Conservation (phyloP, 2,329 filamentous ascomycete genomes). For the Cladosporium austrohemisphaericum region DNA sequence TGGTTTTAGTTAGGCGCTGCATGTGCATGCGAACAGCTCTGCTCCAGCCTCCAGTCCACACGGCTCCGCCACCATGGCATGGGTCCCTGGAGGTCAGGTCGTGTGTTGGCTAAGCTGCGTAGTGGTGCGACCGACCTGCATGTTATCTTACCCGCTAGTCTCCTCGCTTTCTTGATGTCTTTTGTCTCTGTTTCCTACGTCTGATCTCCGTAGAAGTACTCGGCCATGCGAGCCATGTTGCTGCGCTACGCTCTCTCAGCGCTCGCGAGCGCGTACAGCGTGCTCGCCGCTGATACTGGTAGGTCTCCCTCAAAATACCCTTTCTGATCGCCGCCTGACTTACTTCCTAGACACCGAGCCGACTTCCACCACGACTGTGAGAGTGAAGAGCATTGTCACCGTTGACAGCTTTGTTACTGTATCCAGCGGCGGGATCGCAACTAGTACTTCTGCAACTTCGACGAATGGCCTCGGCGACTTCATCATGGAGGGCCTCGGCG, state of each 20-base stretch:
- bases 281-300: background rate
- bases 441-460: background rate
- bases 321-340: too few species aligned
- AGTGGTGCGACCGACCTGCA: too few species aligned
- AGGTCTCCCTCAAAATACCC: background rate
- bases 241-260: background rate
- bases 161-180: too few species aligned
- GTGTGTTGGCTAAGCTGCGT: too few species aligned
- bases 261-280: background rate
- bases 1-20: background rate
- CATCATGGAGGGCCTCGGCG: slow-evolving; percentile 4
- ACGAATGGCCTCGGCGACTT: background rate
- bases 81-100: background rate
- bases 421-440: background rate
- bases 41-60: background rate
- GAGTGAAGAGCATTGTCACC: background rate
- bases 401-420: background rate
- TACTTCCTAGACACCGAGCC: background rate
- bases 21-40: too few species aligned
- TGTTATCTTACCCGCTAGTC: too few species aligned
- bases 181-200: too few species aligned
- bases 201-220: background rate
- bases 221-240: background rate
- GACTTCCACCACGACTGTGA: background rate
- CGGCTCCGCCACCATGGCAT: background rate